Conservation (phyloP, 2,329 filamentous ascomycete genomes). For the Bretziella fagacearum region DNA sequence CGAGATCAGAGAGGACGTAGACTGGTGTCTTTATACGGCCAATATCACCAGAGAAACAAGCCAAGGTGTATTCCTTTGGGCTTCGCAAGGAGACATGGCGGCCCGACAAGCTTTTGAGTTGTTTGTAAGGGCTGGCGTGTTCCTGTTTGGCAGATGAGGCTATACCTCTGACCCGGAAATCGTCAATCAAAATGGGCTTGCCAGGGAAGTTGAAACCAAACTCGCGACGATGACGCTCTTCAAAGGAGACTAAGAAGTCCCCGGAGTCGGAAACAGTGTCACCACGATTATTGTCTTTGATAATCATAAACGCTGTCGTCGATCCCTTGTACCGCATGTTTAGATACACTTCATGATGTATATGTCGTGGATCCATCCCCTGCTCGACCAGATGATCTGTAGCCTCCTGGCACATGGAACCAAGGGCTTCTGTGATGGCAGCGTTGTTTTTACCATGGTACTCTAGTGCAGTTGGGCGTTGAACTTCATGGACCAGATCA, state of each 20-base stretch:
- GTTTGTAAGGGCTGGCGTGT: conserved; percentile 69
- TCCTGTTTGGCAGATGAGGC: conserved; percentile 28
- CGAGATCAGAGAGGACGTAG: conserved; percentile 62
- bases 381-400: conserved; percentile 51
- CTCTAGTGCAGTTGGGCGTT: conserved; percentile 53
- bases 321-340: conserved; percentile 88
- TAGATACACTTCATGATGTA: conserved; percentile 79
- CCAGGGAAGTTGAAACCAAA: conserved; percentile 80
- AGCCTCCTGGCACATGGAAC: conserved; percentile 63
- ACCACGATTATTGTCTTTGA: conserved; percentile 49
- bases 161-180: conserved; percentile 74
- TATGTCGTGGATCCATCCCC: conserved; percentile 57
- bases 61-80: conserved; percentile 42
- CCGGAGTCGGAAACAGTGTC: conserved; percentile 43
- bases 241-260: conserved; percentile 71
- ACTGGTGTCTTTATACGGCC: conserved; percentile 51
- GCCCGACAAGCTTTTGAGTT: conserved; percentile 40
- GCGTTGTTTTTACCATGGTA: conserved; percentile 38
- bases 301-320: conserved; percentile 78
- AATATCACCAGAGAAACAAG: conserved; percentile 62
- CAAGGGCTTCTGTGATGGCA: conserved; percentile 56
- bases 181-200: conserved; percentile 76
- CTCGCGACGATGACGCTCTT: conserved; percentile 77
- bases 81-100: conserved; percentile 32
- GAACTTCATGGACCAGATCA: conserved; percentile 80